Conservation (phyloP, 1,139 yeast genomes). For the Scheffersomyces cryptocercus region DNA sequence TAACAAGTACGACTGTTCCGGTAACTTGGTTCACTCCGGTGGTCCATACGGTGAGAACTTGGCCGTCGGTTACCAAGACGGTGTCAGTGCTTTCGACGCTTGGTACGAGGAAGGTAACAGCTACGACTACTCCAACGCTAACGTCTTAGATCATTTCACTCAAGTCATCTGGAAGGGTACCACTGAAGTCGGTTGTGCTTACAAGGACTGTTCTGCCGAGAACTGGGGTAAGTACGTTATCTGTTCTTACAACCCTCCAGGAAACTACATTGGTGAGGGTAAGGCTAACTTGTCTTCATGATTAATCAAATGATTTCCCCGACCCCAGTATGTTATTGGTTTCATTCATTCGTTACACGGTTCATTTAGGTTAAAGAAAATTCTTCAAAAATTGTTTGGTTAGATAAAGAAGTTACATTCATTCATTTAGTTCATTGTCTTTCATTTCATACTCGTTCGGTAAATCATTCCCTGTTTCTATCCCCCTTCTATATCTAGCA, state of each 20-base stretch:
- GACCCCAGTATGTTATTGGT: too few relatives aligned
- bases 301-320: too few relatives aligned
- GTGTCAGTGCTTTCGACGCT: slow-evolving; percentile 61
- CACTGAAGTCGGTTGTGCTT: slow-evolving; percentile 39
- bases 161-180: slow-evolving; percentile 42
- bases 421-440: too few relatives aligned
- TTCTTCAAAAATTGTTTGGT: too few relatives aligned
- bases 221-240: slow-evolving; percentile 53
- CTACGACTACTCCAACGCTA: slow-evolving; percentile 51
- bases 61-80: slow-evolving; percentile 68
- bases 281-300: slow-evolving; percentile 8
- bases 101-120: slow-evolving; percentile 75
- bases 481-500: too few relatives aligned
- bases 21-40: slow-evolving; percentile 69
- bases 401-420: too few relatives aligned
- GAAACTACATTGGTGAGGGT: slow-evolving; percentile 51
- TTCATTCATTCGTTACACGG: too few relatives aligned
- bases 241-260: slow-evolving; percentile 56
- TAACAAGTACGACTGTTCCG: slow-evolving; percentile 67
- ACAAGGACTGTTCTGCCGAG: slow-evolving; percentile 39
- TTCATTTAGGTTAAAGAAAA: too few relatives aligned
- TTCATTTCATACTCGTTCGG: too few relatives aligned
- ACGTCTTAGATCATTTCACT: slow-evolving; percentile 40
- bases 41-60: slow-evolving; percentile 86
- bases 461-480: too few relatives aligned